Evolutionary conservation across 2,329 filamentous ascomycete species (phyloP).

Genomic region (Bisporella sp.): DNA sequence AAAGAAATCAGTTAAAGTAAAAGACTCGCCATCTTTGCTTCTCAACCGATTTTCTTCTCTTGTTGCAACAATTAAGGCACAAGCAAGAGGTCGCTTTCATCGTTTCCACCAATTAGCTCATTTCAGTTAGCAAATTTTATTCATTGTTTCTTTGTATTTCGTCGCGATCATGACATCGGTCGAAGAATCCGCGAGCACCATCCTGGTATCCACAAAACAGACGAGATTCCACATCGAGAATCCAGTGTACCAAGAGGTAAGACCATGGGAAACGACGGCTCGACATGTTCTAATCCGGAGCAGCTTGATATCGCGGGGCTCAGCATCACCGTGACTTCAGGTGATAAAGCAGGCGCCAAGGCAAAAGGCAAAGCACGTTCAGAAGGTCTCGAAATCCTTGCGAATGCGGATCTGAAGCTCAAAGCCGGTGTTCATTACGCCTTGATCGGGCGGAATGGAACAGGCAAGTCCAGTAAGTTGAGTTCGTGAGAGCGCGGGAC

Average conservation of each 20-base stretch:
- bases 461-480: conserved; percentile 68
- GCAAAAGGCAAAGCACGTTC: conserved; percentile 44
- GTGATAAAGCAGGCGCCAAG: conserved; percentile 28
- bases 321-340: conserved; percentile 56
- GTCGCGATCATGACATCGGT: too few species aligned
- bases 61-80: too few species aligned
- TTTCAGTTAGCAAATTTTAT: too few species aligned
- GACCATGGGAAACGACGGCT: too few species aligned
- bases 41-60: too few species aligned
- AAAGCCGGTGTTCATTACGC: conserved; percentile 72
- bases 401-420: conserved; percentile 61
- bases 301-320: conserved; percentile 67
- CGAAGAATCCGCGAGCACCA: conserved; percentile 20
- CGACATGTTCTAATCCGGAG: conserved; percentile 1
- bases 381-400: conserved; percentile 58
- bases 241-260: conserved; percentile 25
- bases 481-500: too few species aligned
- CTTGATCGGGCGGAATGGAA: conserved; percentile 72
- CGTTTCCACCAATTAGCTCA: too few species aligned
- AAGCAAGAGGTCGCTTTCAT: too few species aligned
- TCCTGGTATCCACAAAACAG: conserved; percentile 26
- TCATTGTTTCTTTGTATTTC: too few species aligned
- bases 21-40: too few species aligned
- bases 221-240: conserved; percentile 27
- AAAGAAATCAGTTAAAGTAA: too few species aligned